Evolutionary conservation across 352 stramenopile species (phyloP), one percentile per base, ranked within the genome.

Genomic region (Phytophthora lateralis): DNA sequence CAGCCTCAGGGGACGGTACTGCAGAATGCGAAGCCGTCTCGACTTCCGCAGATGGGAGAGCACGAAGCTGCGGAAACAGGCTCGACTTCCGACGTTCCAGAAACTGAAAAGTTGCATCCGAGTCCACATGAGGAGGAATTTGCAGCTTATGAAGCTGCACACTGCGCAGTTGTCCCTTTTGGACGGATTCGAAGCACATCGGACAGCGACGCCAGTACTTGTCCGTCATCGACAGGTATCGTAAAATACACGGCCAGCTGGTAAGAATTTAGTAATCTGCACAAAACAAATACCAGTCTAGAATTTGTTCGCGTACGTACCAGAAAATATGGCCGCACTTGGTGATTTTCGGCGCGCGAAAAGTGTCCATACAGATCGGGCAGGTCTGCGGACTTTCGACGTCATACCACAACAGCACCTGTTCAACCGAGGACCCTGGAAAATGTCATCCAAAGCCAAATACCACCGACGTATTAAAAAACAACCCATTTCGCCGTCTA

Each of bases 171-270:
- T 95, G 84, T 1, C 70, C 81, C 61, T 93, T 95, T 64, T 95
- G 84, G 43, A 93, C 82, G 17, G 82, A 88, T 51, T 95, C 86
- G 53, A 95, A 95, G 59, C 86, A 95, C 86, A 95, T 95, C 6
- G 86, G 86, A 46, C 86, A 95, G 34, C 86, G 84, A 27, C 83
- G 79, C 86, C 86, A 95, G 70, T 95, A 95, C 63, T 95, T 95
- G 51, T 95, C 86, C 37, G 74, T 89, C 66, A 95, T 66, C 3
- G 86, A 95, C 45, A 95, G 38, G 48, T 95, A 95, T 14, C 81
- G 82, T 9, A 95, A 56, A 48, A 95, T 95, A 42, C 86, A 95
- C 26, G 81, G 77, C 86, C 86, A 95, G 59, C 86, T 95, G 6
- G 9, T 26, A 37, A 29, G 18, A 4, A 2, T 38, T 64, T 44